phyloP scores from a whole-genome alignment of 2,329 filamentous ascomycete species.

The Graphilbum sp. region DNA sequence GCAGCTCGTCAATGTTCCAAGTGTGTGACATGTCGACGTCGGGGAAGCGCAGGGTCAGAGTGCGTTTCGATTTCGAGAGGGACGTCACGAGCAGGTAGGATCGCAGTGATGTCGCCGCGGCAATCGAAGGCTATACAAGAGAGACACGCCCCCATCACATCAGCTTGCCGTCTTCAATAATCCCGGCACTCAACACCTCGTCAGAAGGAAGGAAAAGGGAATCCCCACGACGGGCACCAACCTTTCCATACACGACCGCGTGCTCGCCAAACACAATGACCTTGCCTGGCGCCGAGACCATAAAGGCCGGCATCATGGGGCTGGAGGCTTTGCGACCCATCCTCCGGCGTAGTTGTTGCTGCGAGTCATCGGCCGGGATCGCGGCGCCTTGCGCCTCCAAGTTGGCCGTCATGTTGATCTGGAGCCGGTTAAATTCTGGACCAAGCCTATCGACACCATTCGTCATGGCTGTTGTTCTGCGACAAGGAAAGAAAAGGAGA shows the following conservation, averaged over 20 bases:
- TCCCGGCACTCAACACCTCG: too few species aligned
- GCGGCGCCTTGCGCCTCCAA: conserved; percentile 17
- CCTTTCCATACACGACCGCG: conserved; percentile 93
- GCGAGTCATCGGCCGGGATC: conserved; percentile 12
- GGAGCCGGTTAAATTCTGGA: conserved; percentile 9
- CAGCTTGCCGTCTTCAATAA: too few species aligned
- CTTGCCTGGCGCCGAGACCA: conserved; percentile 96
- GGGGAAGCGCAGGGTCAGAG: conserved; percentile 73
- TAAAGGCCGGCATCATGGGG: conserved; percentile 73
- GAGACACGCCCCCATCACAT: background rate
- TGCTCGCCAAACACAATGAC: conserved; percentile 98
- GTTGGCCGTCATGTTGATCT: conserved; percentile 12
- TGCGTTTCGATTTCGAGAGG: conserved; percentile 79
- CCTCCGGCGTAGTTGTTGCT: conserved; percentile 16
- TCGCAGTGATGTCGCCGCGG: conserved; percentile 83
- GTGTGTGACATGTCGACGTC: conserved; percentile 82
- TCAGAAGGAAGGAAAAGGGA: background rate
- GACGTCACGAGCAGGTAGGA: conserved; percentile 95
- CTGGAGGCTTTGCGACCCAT: conserved; percentile 40
- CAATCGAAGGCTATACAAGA: conserved; percentile 58
- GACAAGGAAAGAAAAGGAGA: too few species aligned
- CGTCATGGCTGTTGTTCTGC: conserved; percentile 8
- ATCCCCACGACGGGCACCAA: conserved; percentile 21
- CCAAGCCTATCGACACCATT: conserved; percentile 10
- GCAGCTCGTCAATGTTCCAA: conserved; percentile 85